These are phyloP conservation scores for Cylindrotheca closterium DNA, from an alignment of 108 stramenopile genomes.

Conservation along the genomic window DNA sequence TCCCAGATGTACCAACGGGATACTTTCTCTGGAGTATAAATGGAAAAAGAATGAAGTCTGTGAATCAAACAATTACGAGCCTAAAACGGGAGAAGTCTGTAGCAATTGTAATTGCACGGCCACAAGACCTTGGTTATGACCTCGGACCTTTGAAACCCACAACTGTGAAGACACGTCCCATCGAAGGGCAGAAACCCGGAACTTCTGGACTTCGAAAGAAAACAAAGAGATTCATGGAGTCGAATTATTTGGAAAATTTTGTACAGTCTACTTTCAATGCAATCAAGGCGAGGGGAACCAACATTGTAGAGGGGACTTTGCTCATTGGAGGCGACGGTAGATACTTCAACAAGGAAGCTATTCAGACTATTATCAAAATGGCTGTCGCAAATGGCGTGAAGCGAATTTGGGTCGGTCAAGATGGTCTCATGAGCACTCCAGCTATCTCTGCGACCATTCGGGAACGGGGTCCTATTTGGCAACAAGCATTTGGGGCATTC, in stretches of 20 bases:
- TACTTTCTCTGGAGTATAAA: not conserved
- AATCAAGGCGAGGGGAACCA: conserved; percentile 81
- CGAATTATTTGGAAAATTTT: conserved; percentile 97
- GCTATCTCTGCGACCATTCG: conserved; percentile 97
- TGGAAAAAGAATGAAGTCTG: not conserved
- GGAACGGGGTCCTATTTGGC: conserved; percentile 93
- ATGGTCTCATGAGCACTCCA: conserved; percentile 98
- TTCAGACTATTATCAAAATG: conserved; percentile 97
- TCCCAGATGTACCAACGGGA: not conserved
- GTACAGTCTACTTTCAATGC: conserved; percentile 97
- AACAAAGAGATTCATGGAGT: conserved; percentile 93
- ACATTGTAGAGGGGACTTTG: conserved; percentile 89
- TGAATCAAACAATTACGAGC: not conserved
- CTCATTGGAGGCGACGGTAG: conserved; percentile 98
- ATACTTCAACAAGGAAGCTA: conserved; percentile 95
- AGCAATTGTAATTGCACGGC: not conserved
- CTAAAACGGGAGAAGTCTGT: not conserved
- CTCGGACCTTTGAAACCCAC: conserved; percentile 83
- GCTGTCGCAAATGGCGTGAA: conserved; percentile 94
- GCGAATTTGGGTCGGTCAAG: conserved; percentile 95
- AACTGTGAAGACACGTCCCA: conserved; percentile 82
- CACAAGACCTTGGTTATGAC: not conserved
- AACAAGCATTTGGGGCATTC: conserved; percentile 96
- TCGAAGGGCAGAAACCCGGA: conserved; percentile 98
- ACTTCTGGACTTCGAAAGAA: conserved; percentile 99